These are phyloP conservation scores for Umbellularia californica DNA, from an alignment of 164 flowering plant species.

Conservation along the genomic window DNA sequence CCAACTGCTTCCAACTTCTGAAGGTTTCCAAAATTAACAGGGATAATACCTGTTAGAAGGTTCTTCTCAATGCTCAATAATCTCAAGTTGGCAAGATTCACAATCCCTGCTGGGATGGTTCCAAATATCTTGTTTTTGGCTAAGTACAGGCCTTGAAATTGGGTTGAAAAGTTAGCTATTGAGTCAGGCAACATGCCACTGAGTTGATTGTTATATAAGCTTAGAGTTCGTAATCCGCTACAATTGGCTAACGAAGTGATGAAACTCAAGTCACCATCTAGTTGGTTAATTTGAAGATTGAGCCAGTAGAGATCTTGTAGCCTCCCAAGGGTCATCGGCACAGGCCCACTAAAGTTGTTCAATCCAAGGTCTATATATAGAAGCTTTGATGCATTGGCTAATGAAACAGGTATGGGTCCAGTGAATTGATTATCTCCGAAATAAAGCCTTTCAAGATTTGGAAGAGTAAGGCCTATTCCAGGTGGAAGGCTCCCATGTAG, in stretches of 20 bases:
- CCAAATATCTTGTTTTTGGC: slow-evolving; percentile 16
- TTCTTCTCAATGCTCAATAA: not conserved
- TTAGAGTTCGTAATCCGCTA: slow-evolving; percentile 14
- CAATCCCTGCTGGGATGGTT: slow-evolving; percentile 13
- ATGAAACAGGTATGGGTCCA: slow-evolving; percentile 25
- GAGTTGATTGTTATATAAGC: slow-evolving; percentile 16
- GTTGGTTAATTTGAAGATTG: slow-evolving; percentile 8
- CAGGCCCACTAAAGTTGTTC: slow-evolving; percentile 21
- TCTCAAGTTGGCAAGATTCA: slow-evolving; percentile 7
- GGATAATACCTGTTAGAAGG: not conserved
- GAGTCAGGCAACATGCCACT: not conserved
- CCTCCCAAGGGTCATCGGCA: slow-evolving; percentile 11
- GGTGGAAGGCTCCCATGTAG: not conserved
- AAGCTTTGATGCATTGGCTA: slow-evolving; percentile 28
- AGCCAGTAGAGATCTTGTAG: slow-evolving; percentile 9
- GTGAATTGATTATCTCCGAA: slow-evolving; percentile 15
- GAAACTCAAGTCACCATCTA: slow-evolving; percentile 31
- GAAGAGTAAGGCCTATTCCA: not conserved
- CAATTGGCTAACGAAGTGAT: slow-evolving; percentile 27
- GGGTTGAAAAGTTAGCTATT: slow-evolving; percentile 26
- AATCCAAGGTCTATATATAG: slow-evolving; percentile 6
- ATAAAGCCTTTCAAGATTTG: slow-evolving; percentile 3
- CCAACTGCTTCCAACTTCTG: not conserved
- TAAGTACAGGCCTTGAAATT: slow-evolving; percentile 3
- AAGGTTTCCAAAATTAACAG: slow-evolving; percentile 1